Percentiles rank a stretch among this genome's conserved stretches.
Evolutionary conservation across 495 filamentous ascomycete species (phyloP).

Genomic region (Poronia punctata): DNA sequence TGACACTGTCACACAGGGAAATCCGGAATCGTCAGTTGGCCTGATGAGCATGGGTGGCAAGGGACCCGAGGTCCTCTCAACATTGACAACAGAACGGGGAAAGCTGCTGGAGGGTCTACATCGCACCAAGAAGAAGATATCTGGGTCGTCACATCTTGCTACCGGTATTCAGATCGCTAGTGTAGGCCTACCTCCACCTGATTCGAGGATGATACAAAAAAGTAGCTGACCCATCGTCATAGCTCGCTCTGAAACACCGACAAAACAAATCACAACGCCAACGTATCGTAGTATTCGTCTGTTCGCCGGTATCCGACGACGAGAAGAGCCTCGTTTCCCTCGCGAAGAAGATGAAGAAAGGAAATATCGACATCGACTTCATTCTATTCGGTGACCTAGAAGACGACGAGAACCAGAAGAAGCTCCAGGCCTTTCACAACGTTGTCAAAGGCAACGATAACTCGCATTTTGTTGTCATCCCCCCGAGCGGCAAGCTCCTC

Average conservation of each 20-base stretch:
- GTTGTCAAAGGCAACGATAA: slow-evolving; percentile 84
- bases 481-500: slow-evolving; percentile 81
- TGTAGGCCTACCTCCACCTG: slow-evolving; percentile 47
- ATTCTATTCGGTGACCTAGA: slow-evolving; percentile 89
- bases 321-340: slow-evolving; percentile 83
- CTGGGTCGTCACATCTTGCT: slow-evolving; percentile 74
- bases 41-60: slow-evolving; percentile 99
- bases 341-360: slow-evolving; percentile 98
- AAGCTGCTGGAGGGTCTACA: slow-evolving; percentile 92
- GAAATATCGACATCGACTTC: slow-evolving; percentile 83
- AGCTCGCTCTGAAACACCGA: slow-evolving; percentile 97
- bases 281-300: slow-evolving; percentile 93
- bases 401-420: slow-evolving; percentile 76
- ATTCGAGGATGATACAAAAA: background rate
- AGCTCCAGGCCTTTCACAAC: slow-evolving; percentile 87
- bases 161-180: slow-evolving; percentile 92
- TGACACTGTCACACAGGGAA: slow-evolving; percentile 84
- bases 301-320: slow-evolving; percentile 81
- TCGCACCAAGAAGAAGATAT: slow-evolving; percentile 93
- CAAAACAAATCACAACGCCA: slow-evolving; percentile 94
- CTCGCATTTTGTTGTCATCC: slow-evolving; percentile 84
- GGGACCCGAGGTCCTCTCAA: slow-evolving; percentile 92
- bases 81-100: slow-evolving; percentile 89
- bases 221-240: slow-evolving; percentile 13
- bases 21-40: slow-evolving; percentile 93